Evolutionary conservation across 2,329 filamentous ascomycete genomes (phyloP), one percentile per base, ranked within the genome.

Genomic region (Botrytis fragariae): DNA sequence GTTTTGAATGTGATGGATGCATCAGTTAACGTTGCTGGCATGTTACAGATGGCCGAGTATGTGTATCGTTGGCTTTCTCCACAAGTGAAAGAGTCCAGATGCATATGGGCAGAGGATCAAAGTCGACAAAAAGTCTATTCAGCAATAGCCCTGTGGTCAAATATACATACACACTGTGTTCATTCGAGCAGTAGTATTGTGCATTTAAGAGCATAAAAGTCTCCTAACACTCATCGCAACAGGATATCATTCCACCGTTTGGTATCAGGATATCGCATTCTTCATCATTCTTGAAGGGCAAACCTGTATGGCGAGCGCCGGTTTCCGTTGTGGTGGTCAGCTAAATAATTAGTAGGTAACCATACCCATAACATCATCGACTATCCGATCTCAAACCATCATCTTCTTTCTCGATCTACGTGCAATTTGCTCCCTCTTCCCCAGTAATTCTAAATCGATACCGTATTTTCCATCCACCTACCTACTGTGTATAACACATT

Each of bases 31-130:
- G 44, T 35, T 67, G 63, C 35, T 67, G 63, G 63, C 63, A 67
- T 51, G 63, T 67, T 51, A 25, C 29, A 67, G 63, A 51, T 67
- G 63, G n/a, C 44, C 63, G 32, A 67, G 44, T 67, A 51, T 67
- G 63, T 25, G 57, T 60, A 35, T 64, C 62, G 32, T 51, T 67
- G 63, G 32, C 63, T n/a, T 51, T 67, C 63, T 48, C 63, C 63
- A 51, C 63, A 48, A 25, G 32, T 16, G 35, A 25, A 29, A 37
- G 63, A 51, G 44, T 51, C 44, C 44, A 67, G 44, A 67, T 39
- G 44, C 14, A 67, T n/a, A n/a, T 25, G 29, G 22, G 42, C 32
- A 51, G 22, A 48, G 12, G 51, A n/a, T 67, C 45, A 22, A 51
- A 67, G 63, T 67, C 32, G 63, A 67, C 48, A 20, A 32, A 51